Evolutionary conservation across 1,139 yeast species (phyloP), one percentile per base, ranked within the genome.

Genomic region (Pichia sp.): DNA sequence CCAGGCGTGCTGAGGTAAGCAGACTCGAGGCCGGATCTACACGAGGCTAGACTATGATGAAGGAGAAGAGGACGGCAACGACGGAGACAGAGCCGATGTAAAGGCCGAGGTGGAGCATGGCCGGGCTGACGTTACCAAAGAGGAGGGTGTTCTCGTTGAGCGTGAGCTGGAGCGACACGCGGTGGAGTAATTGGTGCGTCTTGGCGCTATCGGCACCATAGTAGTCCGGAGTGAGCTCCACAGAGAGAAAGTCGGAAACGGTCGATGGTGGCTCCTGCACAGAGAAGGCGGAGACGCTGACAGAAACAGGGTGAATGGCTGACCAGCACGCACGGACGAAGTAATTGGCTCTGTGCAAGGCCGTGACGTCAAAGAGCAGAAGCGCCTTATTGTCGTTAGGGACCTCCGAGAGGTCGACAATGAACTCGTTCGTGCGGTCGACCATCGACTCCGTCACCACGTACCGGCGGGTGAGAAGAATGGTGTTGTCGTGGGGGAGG

Each of bases 281-380:
- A 9, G 41, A 19, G 36, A 25, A 7, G 7, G 31, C 31, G 9
- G 23, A 21, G 13, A 50, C 8, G 16, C 21, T 44, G 4, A 63
- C 50, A 36, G 49, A 46, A 23, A 62, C 48, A 4, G 66, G 66
- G 39, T 59, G 53, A 3, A 62, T 53, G 1, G 66, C 65, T 21
- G 57, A 44, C 66, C 66, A 63, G 46, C 62, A 58, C 4, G 59
- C 53, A 18, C 58, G 57, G 21, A 60, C 46, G 22, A 51, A 47
- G 37, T 36, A 42, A 7, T 13, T 36, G 4, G 13, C 23, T 16
- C 23, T 21, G 8, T 12, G 26, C n/a, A 44, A 13, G 18, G 16
- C 19, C 26, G 30, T n/a, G 4, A 34, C 41, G 28, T 36, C 31
- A 26, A 36, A 22, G 21, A 44, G 25, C 19, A 41, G 41, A 13